phyloP scores from a whole-genome alignment of 148 eudicot species.

The Dianthus caryophyllus region DNA sequence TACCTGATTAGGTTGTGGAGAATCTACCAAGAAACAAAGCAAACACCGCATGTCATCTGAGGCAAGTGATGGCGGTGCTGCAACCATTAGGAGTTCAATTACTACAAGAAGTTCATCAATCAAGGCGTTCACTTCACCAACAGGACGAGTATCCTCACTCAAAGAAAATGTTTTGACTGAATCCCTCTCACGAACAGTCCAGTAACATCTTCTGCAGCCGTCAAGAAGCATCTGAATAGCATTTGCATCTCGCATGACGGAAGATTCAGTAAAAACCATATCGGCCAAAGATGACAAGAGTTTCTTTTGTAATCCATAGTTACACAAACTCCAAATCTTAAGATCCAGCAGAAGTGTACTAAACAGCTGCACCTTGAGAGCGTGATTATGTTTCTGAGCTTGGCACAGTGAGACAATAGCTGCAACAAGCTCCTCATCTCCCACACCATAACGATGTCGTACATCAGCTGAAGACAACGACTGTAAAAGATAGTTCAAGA shows the following conservation, averaged over 20 bases:
- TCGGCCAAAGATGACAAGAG: conserved; percentile 96
- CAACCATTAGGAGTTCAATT: conserved; percentile 80
- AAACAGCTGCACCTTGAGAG: conserved; percentile 91
- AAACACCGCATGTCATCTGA: conserved; percentile 82
- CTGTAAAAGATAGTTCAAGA: conserved; percentile 71
- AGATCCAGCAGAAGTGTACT: conserved; percentile 87
- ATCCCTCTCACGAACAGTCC: conserved; percentile 78
- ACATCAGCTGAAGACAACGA: conserved; percentile 64
- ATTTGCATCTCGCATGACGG: conserved; percentile 96
- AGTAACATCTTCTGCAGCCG: conserved; percentile 97
- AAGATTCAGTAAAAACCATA: conserved; percentile 94
- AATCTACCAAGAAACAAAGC: conserved; percentile 91
- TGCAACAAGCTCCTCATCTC: conserved; percentile 92
- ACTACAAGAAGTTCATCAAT: conserved; percentile 93
- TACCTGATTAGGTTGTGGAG: conserved; percentile 99
- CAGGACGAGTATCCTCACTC: conserved; percentile 58
- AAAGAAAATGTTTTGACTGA: conserved; percentile 74
- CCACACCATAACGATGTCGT: conserved; percentile 64
- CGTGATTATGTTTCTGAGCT: conserved; percentile 79
- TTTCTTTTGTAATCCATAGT: conserved; percentile 93
- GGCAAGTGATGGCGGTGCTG: conserved; percentile 79
- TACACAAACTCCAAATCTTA: conserved; percentile 92
- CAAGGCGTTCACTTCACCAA: conserved; percentile 96
- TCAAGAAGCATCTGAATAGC: conserved; percentile 98
- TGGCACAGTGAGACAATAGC: conserved; percentile 88